phyloP scores from a whole-genome alignment of 2,329 filamentous ascomycete genomes.

The Lachnellula suecica region DNA sequence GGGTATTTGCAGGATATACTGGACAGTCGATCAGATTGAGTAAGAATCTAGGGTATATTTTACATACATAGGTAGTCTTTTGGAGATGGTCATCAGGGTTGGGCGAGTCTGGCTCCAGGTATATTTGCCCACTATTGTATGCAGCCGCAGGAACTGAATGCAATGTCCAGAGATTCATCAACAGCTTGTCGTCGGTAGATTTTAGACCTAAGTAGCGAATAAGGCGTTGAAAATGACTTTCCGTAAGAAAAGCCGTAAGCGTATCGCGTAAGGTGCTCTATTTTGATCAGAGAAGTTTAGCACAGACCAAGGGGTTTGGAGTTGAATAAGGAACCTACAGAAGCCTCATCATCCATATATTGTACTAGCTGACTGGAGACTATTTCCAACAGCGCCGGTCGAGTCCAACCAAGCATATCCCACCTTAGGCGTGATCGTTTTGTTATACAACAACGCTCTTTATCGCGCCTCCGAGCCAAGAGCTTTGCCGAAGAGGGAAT shows the following conservation, averaged over 20 bases:
- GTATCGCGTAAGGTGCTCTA: not conserved
- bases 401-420: not conserved
- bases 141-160: not conserved
- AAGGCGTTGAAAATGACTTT: not conserved
- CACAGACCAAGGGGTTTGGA: not conserved
- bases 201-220: not conserved
- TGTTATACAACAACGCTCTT: not conserved
- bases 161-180: not conserved
- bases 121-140: not conserved
- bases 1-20: not conserved
- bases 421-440: not conserved
- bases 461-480: not conserved
- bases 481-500: not conserved
- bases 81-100: not conserved
- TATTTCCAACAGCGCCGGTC: not conserved
- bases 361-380: not conserved
- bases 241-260: not conserved
- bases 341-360: not conserved
- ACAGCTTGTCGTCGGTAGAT: not conserved
- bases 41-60: not conserved
- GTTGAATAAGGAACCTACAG: not conserved
- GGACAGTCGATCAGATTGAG: not conserved
- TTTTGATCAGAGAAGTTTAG: not conserved
- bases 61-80: not conserved
- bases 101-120: not conserved